Base-by-base conservation (phyloP, 148 eudicot species). In the Limonium bicolor region DNA sequence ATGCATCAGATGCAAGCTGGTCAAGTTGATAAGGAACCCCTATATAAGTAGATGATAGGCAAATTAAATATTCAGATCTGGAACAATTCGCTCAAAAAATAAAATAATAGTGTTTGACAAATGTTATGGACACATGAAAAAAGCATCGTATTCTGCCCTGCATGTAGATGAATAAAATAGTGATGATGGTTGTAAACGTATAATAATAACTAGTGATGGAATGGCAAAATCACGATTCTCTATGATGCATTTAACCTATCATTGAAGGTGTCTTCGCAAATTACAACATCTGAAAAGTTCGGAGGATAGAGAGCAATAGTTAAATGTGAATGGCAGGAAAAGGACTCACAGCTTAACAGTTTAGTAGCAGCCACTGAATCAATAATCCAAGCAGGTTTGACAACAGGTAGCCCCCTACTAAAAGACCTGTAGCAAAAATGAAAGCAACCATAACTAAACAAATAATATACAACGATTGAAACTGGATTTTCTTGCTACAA, bases 1-100 rank as follows among this genome's bases (percentile, higher is more conserved):
- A 36, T 41, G 67, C 58, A 55, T 66, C 75, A 55, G 54, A 51
- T 33, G 56, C 69, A 59, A 88, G 63, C 65, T 88, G 97, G 50
- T 80, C 86, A 34, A 88, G 92, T 50, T 77, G 84, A 58, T 88
- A 88, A 21, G 94, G 83, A 36, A 66, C 32, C 94, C 97, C 97
- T 88, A 47, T 2, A 57, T 41, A 54, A 36, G n/a, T n/a, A n/a
- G n/a, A n/a, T n/a, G n/a, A n/a, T n/a, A n/a, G n/a, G n/a, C n/a
- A n/a, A n/a, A n/a, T n/a, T n/a, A n/a, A n/a, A n/a, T n/a, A n/a
- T n/a, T n/a, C n/a, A n/a, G n/a, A n/a, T n/a, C n/a, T n/a, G n/a
- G n/a, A n/a, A n/a, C n/a, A n/a, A n/a, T n/a, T n/a, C n/a, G n/a
- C n/a, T n/a, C n/a, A n/a, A n/a, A n/a, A n/a, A n/a, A n/a, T n/a